Evolutionary conservation across 192 early-diverging fungal species (phyloP).

Genomic region (Mortierella claussenii): DNA sequence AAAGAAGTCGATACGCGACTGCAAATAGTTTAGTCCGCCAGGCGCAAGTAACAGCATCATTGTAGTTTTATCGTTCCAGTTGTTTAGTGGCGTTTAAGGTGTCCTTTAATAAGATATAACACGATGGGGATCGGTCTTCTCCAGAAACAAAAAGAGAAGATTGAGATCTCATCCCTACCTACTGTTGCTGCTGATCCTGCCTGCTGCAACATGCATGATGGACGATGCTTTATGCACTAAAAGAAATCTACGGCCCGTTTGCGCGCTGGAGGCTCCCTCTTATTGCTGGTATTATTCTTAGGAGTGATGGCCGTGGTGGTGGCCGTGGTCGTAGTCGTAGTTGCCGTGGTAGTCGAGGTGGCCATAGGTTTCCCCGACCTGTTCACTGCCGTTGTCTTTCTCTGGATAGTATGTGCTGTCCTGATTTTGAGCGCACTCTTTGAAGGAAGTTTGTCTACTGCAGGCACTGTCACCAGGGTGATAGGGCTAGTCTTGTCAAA

Average conservation of each 20-base stretch:
- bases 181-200: too few species aligned
- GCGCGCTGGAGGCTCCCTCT: not conserved
- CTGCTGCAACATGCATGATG: too few species aligned
- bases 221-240: conserved; percentile 2
- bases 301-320: conserved; percentile 3
- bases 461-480: conserved; percentile 30
- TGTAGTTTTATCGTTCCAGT: too few species aligned
- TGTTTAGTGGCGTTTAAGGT: too few species aligned
- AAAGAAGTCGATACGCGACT: too few species aligned
- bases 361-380: conserved; percentile 1
- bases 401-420: conserved; percentile 23
- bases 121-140: too few species aligned
- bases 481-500: conserved; percentile 45
- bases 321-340: not conserved
- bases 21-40: too few species aligned
- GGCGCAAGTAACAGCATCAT: too few species aligned
- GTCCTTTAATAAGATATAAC: too few species aligned
- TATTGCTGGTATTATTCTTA: not conserved
- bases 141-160: too few species aligned
- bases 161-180: too few species aligned
- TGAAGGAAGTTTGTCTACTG: conserved; percentile 23
- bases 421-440: conserved; percentile 48
- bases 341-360: conserved; percentile 1
- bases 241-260: conserved; percentile 13
- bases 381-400: conserved; percentile 11